Percentiles rank a stretch among this genome's conserved stretches.
These are phyloP conservation scores for Geranomyces variabilis DNA, from an alignment of 192 early-diverging fungal species.

Conservation along the genomic window DNA sequence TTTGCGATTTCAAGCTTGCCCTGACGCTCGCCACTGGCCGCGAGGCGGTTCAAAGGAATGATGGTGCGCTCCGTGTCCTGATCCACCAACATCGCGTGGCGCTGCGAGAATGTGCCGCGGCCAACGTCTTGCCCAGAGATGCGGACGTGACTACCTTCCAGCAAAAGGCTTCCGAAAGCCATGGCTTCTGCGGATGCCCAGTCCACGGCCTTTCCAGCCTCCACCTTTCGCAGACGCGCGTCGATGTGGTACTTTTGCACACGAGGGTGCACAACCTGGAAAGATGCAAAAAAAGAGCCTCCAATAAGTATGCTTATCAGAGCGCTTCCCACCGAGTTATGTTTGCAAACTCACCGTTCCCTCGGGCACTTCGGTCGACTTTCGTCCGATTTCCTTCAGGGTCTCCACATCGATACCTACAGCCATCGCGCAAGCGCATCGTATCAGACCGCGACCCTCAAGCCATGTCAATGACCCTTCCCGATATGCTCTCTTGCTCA, in stretches of 20 bases:
- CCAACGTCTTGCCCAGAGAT: conserved; percentile 98
- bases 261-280: conserved; percentile 68
- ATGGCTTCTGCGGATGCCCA: conserved; percentile 96
- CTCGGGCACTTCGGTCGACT: conserved; percentile 73
- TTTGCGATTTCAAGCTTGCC: conserved; percentile 87
- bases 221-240: conserved; percentile 71
- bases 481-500: conserved; percentile 4
- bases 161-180: conserved; percentile 84
- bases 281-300: not conserved
- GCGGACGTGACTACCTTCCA: conserved; percentile 82
- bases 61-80: conserved; percentile 84
- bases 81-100: conserved; percentile 95
- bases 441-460: too few species aligned
- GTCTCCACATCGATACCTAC: conserved; percentile 58
- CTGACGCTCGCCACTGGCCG: conserved; percentile 31
- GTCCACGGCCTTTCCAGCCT: conserved; percentile 74
- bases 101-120: conserved; percentile 95
- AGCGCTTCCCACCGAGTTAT: not conserved
- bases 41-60: conserved; percentile 77
- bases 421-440: not conserved
- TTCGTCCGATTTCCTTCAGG: conserved; percentile 72
- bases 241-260: conserved; percentile 91
- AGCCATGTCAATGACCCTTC: not conserved
- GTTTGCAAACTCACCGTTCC: conserved; percentile 55
- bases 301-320: too few species aligned